Base-by-base conservation (phyloP, 2,329 filamentous ascomycete species). In the Colletotrichum sp. region DNA sequence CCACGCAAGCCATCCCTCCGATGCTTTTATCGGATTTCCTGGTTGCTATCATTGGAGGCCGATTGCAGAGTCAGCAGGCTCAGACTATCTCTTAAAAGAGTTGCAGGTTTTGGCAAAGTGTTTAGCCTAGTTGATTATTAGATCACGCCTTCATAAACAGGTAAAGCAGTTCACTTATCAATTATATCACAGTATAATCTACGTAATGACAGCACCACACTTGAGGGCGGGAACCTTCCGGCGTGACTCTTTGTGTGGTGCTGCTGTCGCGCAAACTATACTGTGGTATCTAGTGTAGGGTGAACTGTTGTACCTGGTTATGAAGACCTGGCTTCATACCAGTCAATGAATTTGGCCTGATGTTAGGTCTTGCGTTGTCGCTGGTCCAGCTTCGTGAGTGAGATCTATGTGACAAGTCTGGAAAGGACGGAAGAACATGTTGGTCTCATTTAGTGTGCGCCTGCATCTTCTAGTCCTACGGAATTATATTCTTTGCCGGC, bases 381-480 rank as follows among this genome's bases (percentile, higher is more conserved):
- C 39, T 12, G n/a, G 19, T 48, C 9, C 19, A 9, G 39, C 0
- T n/a, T 48, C 39, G 0, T 5, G 19, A 44, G 39, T n/a, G 0
- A 1, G 9, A 12, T n/a, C 19, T n/a, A n/a, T 11, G 39, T 4
- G 3, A n/a, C 9, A 48, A 0, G 19, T 48, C 39, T 48, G n/a
- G 1, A 48, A 3, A 48, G 44, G 44, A 0, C n/a, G 11, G 44
- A 7, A 52, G 12, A 52, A 7, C n/a, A 22, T 52, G 2, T 48
- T 48, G 39, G 19, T 48, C 19, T 48, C 19, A n/a, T 48, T 3
- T 2, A n/a, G 19, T 19, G 39, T n/a, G 19, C 39, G 39, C 9
- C 0, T 48, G 39, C 19, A 6, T 48, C 39, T 1, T 48, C 3
- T 0, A 0, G 9, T 48, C 39, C 39, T 48, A n/a, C 1, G 1